Percentiles rank a stretch among this genome's conserved stretches.
phyloP scores from a whole-genome alignment of 371 early-diverging fungal genomes.

The Actinomortierella wolfii region DNA sequence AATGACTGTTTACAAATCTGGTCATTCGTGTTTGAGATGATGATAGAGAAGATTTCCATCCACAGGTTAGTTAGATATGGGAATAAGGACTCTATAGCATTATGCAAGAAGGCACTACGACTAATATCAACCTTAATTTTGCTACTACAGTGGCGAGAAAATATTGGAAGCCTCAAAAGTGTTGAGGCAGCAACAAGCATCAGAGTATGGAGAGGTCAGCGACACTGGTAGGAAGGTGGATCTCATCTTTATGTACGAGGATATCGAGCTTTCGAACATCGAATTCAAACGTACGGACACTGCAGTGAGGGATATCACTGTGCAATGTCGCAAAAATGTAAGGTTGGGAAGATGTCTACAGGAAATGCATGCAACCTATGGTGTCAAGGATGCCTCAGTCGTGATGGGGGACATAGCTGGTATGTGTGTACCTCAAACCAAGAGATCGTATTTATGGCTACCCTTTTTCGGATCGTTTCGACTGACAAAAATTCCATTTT shows the following conservation, averaged over 20 bases:
- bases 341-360: conserved; percentile 1
- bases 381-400: background rate
- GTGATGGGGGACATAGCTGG: background rate
- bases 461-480: too few species aligned
- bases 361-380: background rate
- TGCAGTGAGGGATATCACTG: background rate
- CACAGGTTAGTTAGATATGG: background rate
- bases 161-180: conserved; percentile 10
- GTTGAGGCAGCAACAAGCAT: conserved; percentile 4
- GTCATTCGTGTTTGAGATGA: background rate
- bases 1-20: too few species aligned
- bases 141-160: background rate
- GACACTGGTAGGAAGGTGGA: conserved; percentile 14
- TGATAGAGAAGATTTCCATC: background rate
- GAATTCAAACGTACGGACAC: background rate
- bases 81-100: background rate
- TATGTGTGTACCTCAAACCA: background rate
- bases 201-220: conserved; percentile 2
- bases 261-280: conserved; percentile 5
- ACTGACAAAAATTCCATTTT: conserved; percentile 1
- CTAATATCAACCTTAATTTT: background rate
- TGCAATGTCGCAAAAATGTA: background rate
- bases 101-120: background rate
- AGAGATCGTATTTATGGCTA: background rate
- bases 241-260: conserved; percentile 8